These are phyloP conservation scores for Penicillium brevicompactum DNA, from an alignment of 2,329 filamentous ascomycete genomes.

Conservation along the genomic window DNA sequence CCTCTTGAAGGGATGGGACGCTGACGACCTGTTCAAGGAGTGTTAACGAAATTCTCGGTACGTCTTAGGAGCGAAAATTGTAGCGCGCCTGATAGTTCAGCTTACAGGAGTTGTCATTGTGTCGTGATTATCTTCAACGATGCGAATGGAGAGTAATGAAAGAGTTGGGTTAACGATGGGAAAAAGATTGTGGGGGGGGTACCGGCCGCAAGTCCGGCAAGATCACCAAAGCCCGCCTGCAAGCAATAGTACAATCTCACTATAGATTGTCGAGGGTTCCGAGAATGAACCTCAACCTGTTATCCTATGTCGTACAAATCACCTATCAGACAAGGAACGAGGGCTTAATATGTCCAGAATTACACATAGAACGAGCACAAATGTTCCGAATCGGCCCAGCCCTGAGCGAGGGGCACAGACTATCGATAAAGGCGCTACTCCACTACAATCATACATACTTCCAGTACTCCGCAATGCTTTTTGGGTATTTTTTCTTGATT, in stretches of 20 bases:
- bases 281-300: too few species aligned
- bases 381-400: neutral
- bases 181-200: slow-evolving; percentile 23
- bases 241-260: neutral
- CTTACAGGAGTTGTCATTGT: slow-evolving; percentile 35
- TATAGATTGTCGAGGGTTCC: too few species aligned
- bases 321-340: too few species aligned
- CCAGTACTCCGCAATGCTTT: too few species aligned
- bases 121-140: slow-evolving; percentile 1
- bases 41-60: slow-evolving; percentile 8
- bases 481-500: slow-evolving; percentile 7
- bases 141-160: slow-evolving; percentile 1
- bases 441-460: neutral
- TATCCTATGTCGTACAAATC: too few species aligned
- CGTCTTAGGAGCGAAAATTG: neutral
- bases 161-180: slow-evolving; percentile 24
- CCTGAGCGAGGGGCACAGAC: neutral
- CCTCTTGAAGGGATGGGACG: slow-evolving; percentile 63
- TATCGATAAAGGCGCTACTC: neutral
- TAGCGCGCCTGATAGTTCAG: neutral
- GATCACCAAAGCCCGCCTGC: neutral
- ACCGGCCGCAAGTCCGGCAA: slow-evolving; percentile 1
- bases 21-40: slow-evolving; percentile 46
- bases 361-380: neutral
- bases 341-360: neutral